These are phyloP conservation scores for Papiliotrema laurentii DNA, from an alignment of 1,284 basidiomycete genomes.

Conservation along the genomic window DNA sequence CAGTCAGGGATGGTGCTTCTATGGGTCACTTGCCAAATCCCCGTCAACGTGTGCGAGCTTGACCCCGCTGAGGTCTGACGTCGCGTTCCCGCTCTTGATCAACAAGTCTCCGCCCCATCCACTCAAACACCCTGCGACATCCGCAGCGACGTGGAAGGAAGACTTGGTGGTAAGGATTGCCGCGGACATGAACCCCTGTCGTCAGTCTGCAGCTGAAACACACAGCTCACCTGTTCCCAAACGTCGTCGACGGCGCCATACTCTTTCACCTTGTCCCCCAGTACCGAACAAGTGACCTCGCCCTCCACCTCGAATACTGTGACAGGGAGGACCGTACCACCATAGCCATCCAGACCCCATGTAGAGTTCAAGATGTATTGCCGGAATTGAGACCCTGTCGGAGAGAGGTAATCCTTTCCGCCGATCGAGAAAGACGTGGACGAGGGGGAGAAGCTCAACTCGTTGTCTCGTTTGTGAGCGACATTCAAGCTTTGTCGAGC, in stretches of 20 bases:
- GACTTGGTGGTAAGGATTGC: slow-evolving; percentile 12
- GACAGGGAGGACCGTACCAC: slow-evolving; percentile 10
- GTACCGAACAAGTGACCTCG: slow-evolving; percentile 21
- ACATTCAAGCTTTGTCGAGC: slow-evolving; percentile 1
- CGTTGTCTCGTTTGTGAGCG: background rate
- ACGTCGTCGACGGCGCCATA: slow-evolving; percentile 21
- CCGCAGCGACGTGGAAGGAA: slow-evolving; percentile 15
- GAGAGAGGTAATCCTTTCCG: slow-evolving; percentile 21
- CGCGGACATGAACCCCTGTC: slow-evolving; percentile 17
- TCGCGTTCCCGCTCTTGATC: slow-evolving; percentile 19
- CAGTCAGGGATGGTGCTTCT: background rate
- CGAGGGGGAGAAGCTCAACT: slow-evolving; percentile 9
- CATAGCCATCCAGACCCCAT: slow-evolving; percentile 14
- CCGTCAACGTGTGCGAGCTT: slow-evolving; percentile 10
- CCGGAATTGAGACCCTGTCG: slow-evolving; percentile 17
- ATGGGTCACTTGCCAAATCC: slow-evolving; percentile 3
- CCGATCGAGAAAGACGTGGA: slow-evolving; percentile 19
- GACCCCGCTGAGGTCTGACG: slow-evolving; percentile 14
- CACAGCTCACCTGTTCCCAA: slow-evolving; percentile 21
- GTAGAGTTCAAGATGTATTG: slow-evolving; percentile 10
- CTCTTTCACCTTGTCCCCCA: slow-evolving; percentile 15
- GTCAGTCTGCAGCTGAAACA: background rate
- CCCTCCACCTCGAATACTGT: slow-evolving; percentile 24
- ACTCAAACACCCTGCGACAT: slow-evolving; percentile 17
- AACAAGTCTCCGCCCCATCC: slow-evolving; percentile 20